Conservation (phyloP, 805 yeast species). For the Starmerella floricola region DNA sequence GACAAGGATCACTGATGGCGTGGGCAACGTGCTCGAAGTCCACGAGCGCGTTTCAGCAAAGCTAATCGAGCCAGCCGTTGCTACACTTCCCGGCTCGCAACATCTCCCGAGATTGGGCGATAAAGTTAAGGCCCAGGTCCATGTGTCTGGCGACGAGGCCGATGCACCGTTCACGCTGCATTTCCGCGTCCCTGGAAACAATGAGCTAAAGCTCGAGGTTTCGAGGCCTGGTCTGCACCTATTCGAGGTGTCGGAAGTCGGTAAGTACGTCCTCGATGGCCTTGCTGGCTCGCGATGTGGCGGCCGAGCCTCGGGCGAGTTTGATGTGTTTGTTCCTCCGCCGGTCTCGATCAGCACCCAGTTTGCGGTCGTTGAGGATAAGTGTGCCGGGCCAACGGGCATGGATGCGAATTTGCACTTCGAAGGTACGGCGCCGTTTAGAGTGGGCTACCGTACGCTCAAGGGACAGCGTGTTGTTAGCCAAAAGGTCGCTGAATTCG, state of each 20-base stretch:
- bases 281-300: constrained; percentile 54
- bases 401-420: constrained; percentile 56
- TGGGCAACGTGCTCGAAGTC: constrained; percentile 4
- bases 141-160: constrained; percentile 12
- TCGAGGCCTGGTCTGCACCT: neutral
- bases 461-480: constrained; percentile 28
- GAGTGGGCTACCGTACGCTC: constrained; percentile 45
- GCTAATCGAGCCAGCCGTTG: neutral
- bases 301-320: constrained; percentile 47
- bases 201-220: neutral
- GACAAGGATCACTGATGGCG: neutral
- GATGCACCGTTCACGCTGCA: constrained; percentile 41
- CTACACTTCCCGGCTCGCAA: neutral
- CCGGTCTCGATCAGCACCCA: constrained; percentile 38
- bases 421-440: constrained; percentile 74
- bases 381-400: constrained; percentile 89
- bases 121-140: constrained; percentile 6
- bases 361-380: constrained; percentile 54
- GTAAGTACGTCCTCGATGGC: constrained; percentile 46
- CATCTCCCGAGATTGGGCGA: constrained; percentile 3
- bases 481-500: constrained; percentile 4
- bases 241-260: constrained; percentile 35
- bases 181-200: constrained; percentile 11
- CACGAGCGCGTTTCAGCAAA: neutral
- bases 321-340: constrained; percentile 47